Base-by-base conservation (phyloP, 257 asterid genomes). In the Haberlea rhodopensis region DNA sequence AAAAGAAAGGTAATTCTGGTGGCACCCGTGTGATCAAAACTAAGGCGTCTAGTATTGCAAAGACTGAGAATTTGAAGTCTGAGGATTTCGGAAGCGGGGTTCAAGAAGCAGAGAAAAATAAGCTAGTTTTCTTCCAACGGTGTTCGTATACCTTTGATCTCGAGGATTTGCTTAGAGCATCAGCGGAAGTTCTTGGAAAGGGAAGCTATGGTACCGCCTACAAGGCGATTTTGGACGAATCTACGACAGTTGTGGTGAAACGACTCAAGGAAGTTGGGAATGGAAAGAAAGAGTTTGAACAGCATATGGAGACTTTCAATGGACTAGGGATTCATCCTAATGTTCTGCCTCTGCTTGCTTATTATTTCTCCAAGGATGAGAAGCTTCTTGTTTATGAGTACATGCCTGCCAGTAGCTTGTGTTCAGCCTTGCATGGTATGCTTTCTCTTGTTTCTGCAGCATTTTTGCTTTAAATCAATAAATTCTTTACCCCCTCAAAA, bases 151-250 rank as follows among this genome's bases (percentile, higher is more conserved):
- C 70, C 84, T 90, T 90, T 29, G 85, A 94, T 77, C 83, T 94
- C 0, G 99, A 94, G 77, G 99, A 94, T 65, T 68, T 94, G 80
- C 68, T 94, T 3, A 88, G 99, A 62, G 96, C 99, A 9, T 94
- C 99, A 2, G 99, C 99, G 2, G 97, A 94, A 64, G 95, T 94
- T 70, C 96, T 94, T 19, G 99, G 99, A 2, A 94, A 90, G 61
- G 97, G 99, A 18, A 87, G 82, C 28, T 82, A 77, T 26, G 99
- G 99, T 19, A 90, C 99, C 3, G 85, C 99, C 1, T 94, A 94
- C 58, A 94, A 90, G 68, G 99, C 96, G 2, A 76, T 76, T 8
- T 70, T 90, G 67, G 99, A 94, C 51, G 99, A 90, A 66, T 68
- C 84, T 5, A 84, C 88, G 1, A 80, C 83, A 11, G 94, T 87